Conservation (phyloP, 2,329 filamentous ascomycete species). For the Clonostachys sp. region DNA sequence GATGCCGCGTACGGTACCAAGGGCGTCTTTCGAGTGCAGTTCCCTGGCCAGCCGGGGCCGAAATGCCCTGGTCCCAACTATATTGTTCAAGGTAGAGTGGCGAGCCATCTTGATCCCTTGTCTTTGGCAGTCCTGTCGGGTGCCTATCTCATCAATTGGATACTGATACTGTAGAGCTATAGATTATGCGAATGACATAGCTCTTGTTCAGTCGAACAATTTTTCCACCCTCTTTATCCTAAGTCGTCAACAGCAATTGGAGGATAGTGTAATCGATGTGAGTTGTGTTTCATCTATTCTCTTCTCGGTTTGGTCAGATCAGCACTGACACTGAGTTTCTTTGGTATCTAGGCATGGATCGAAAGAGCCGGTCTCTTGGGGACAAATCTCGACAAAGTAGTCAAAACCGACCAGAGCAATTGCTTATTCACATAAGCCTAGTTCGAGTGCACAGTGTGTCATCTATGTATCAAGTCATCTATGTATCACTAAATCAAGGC, state of each 20-base stretch:
- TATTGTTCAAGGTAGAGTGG: slow-evolving; percentile 17
- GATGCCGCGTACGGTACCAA: slow-evolving; percentile 17
- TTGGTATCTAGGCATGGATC: slow-evolving; percentile 13
- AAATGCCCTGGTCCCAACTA: slow-evolving; percentile 23
- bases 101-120: not conserved
- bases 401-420: slow-evolving; percentile 16
- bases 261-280: slow-evolving; percentile 17
- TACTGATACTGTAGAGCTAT: not conserved
- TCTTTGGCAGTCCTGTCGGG: not conserved
- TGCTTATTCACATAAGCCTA: slow-evolving; percentile 11
- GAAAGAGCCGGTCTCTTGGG: slow-evolving; percentile 14
- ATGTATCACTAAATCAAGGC: no score
- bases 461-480: no score
- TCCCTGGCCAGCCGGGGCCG: slow-evolving; percentile 17
- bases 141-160: not conserved
- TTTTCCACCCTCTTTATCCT: slow-evolving; percentile 23
- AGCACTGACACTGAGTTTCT: not conserved
- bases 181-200: slow-evolving; percentile 22
- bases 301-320: not conserved
- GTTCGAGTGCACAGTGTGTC: not conserved
- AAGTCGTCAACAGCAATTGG: slow-evolving; percentile 18
- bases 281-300: slow-evolving; percentile 2
- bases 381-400: slow-evolving; percentile 13
- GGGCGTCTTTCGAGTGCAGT: slow-evolving; percentile 21
- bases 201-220: slow-evolving; percentile 22